Conservation (phyloP, 441 rosid species). For the Lepidium campestre region DNA sequence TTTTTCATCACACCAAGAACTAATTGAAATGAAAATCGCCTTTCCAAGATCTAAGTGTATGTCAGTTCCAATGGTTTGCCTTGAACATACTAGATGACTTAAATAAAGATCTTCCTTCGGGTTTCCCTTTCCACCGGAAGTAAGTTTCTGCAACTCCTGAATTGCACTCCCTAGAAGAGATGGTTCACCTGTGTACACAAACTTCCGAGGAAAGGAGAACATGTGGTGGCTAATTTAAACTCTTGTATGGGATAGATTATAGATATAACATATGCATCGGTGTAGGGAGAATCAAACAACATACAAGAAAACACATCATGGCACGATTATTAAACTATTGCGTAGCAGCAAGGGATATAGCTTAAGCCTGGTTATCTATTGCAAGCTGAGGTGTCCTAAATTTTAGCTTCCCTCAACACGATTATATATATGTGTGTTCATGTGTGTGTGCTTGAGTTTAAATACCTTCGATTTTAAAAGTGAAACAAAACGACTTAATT, state of each 20-base stretch:
- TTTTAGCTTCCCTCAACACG: not conserved
- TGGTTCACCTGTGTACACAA: slow-evolving; percentile 65
- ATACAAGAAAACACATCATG: not conserved
- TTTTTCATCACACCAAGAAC: slow-evolving; percentile 73
- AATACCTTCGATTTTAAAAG: not conserved
- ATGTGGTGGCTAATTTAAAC: slow-evolving; percentile 9
- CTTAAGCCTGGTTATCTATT: not conserved
- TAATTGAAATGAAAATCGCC: slow-evolving; percentile 57
- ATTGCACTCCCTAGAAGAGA: slow-evolving; percentile 57
- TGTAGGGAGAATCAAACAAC: not conserved
- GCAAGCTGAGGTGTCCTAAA: not conserved
- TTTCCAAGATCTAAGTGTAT: slow-evolving; percentile 44
- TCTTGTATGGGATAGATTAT: slow-evolving; percentile 1
- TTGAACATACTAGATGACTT: slow-evolving; percentile 51
- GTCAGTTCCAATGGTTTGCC: slow-evolving; percentile 37
- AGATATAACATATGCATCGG: slow-evolving; percentile 8
- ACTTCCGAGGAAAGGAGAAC: slow-evolving; percentile 48
- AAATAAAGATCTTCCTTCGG: slow-evolving; percentile 55
- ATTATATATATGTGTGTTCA: not conserved
- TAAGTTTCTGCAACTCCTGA: slow-evolving; percentile 57
- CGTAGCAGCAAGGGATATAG: not conserved
- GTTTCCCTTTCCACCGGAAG: slow-evolving; percentile 40
- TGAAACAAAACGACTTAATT: not conserved
- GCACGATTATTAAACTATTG: not conserved
- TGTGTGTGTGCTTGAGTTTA: not conserved